Base-by-base conservation (phyloP, 2,329 filamentous ascomycete genomes). In the Phoma sp. region DNA sequence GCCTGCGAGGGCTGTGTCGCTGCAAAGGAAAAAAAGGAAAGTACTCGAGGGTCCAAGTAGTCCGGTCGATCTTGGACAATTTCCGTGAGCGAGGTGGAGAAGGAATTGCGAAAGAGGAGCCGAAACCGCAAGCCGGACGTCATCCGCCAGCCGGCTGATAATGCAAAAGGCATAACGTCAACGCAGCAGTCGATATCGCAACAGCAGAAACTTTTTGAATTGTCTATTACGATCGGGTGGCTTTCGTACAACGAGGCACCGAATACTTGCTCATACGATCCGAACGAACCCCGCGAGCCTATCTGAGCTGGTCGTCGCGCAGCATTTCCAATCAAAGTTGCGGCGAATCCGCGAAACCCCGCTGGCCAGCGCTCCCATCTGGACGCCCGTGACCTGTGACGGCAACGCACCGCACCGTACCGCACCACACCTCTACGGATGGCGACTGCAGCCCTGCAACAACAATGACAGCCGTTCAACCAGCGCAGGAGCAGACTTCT, bases 331-430 rank as follows among this genome's bases (percentile, higher is more conserved):
- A 63, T 65, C 64, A 61, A 61, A 52, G 40, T 38, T 51, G 52
- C 65, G 56, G 67, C 64, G 66, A 66, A 62, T 38, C 37, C 51
- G 60, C 47, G 42, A 53, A 59, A 62, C 67, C 69, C 71, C 70
- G 70, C 70, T 67, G 64, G 65, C 59, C 50, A 59, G 52, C 45
- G 58, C 52, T 51, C 58, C 53, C 56, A 55, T 57, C 60, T 59
- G 54, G 54, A 54, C 55, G 37, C 42, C 40, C 53, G 46, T 45
- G 57, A 39, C 38, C 39, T 28, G 54, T 46, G 42, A 42, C 39
- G 21, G 34, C 30, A 37, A 36, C 32, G 54, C 53, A 32, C 57
- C 39, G n/a, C n/a, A n/a, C n/a, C n/a, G n/a, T n/a, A n/a, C 39
- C 25, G 34, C 30, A 37, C 36, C 32, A 52, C 53, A 32, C 57